These are phyloP conservation scores for Trichoderma erinaceum DNA, from an alignment of 495 filamentous ascomycete species.

Conservation along the genomic window DNA sequence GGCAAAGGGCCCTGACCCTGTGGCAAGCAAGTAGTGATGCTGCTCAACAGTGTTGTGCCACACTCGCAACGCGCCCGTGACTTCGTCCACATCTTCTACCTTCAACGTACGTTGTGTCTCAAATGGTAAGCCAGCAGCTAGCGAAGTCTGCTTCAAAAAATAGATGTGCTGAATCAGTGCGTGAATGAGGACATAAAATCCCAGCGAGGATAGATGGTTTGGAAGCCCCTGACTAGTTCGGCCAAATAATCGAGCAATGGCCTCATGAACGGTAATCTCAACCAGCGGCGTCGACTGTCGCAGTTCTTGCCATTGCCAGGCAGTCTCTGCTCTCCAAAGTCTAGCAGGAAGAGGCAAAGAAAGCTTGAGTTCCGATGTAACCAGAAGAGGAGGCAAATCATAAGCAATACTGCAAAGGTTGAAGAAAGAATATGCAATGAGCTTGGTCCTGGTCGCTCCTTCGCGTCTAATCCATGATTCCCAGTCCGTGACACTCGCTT, in stretches of 20 bases:
- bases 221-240: constrained; percentile 41
- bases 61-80: constrained; percentile 52
- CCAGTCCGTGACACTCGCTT: constrained; percentile 39
- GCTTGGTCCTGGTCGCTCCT: constrained; percentile 48
- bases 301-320: constrained; percentile 46
- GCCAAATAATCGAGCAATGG: constrained; percentile 42
- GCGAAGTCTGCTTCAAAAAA: constrained; percentile 54
- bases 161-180: constrained; percentile 66
- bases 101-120: constrained; percentile 41
- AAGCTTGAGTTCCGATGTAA: constrained; percentile 57
- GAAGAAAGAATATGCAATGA: constrained; percentile 54
- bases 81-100: constrained; percentile 48
- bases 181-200: constrained; percentile 62
- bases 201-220: constrained; percentile 53
- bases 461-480: constrained; percentile 55
- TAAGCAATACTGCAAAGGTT: constrained; percentile 54
- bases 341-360: constrained; percentile 51
- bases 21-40: constrained; percentile 35
- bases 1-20: constrained; percentile 31
- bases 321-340: constrained; percentile 46
- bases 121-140: constrained; percentile 38
- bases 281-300: constrained; percentile 35
- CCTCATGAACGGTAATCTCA: constrained; percentile 46
- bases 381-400: constrained; percentile 50
- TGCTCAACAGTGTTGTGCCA: constrained; percentile 62